These are phyloP conservation scores for Echinochloa phyllopogon DNA, from an alignment of 176 grass and related monocot species.

Conservation along the genomic window DNA sequence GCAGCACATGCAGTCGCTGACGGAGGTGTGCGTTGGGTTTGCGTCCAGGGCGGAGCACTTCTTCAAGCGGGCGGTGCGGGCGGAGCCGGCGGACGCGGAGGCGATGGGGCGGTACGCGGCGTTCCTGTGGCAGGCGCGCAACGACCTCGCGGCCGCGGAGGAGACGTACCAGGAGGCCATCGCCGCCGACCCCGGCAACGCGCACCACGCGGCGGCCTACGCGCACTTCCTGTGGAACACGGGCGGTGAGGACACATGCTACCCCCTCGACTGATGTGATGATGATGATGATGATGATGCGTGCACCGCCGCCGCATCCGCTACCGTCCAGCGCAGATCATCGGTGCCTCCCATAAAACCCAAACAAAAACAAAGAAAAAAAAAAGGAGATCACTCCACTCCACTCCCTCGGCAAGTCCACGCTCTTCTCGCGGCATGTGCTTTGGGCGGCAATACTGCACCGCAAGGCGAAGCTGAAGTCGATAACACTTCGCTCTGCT, in stretches of 20 bases:
- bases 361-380: neutral
- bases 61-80: conserved; percentile 69
- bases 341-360: conserved; percentile 33
- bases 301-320: too few species aligned
- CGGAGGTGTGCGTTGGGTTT: neutral
- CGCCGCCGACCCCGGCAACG: conserved; percentile 66
- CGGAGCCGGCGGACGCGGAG: conserved; percentile 71
- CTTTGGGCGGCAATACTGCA: neutral
- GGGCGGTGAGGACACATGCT: conserved; percentile 96
- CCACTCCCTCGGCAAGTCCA: conserved; percentile 5
- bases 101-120: conserved; percentile 73
- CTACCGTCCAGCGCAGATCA: neutral
- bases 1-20: conserved; percentile 23
- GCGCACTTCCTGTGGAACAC: conserved; percentile 98
- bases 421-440: conserved; percentile 21
- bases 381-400: neutral
- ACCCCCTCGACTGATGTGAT: conserved; percentile 52
- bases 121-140: conserved; percentile 82
- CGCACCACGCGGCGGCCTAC: conserved; percentile 72
- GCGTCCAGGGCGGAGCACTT: conserved; percentile 77
- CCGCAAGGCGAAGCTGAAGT: conserved; percentile 37
- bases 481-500: conserved; percentile 10
- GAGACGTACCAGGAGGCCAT: conserved; percentile 81
- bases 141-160: conserved; percentile 77
- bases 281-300: neutral